Conservation (phyloP, 768 basidiomycete genomes). For the Pulveroboletus sp. region DNA sequence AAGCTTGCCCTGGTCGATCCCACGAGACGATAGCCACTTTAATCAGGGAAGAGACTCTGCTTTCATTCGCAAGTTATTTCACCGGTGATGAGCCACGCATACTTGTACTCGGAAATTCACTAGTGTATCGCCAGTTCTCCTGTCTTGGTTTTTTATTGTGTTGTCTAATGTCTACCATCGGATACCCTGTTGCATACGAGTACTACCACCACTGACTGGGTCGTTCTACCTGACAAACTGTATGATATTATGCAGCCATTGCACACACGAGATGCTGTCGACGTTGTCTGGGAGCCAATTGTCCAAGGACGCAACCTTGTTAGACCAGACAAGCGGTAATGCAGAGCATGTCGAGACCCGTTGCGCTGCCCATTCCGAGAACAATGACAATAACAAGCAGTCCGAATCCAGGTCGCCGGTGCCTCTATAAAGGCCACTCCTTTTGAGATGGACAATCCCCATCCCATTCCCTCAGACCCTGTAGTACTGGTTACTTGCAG, state of each 20-base stretch:
- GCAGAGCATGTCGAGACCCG: too few relatives aligned
- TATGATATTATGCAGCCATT: constrained; percentile 19
- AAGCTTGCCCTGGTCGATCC: constrained; percentile 27
- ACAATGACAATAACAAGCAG: constrained; percentile 21
- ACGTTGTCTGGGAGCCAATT: constrained; percentile 7
- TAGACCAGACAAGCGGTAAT: too few relatives aligned
- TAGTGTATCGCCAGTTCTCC: constrained; percentile 27
- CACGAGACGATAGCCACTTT: constrained; percentile 30
- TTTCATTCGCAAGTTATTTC: constrained; percentile 50
- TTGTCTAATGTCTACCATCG: constrained; percentile 23
- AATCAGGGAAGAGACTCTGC: constrained; percentile 38
- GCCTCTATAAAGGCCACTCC: constrained; percentile 15
- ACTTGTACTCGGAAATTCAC: constrained; percentile 20
- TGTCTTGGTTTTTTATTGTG: constrained; percentile 26
- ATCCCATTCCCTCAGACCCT: constrained; percentile 2
- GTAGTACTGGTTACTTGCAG: constrained; percentile 24
- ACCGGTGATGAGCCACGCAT: constrained; percentile 28
- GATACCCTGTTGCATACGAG: constrained; percentile 36
- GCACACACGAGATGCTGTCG: background rate
- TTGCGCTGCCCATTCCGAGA: constrained; percentile 1
- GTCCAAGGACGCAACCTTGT: too few relatives aligned
- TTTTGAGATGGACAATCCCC: background rate
- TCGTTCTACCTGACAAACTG: constrained; percentile 25
- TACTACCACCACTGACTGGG: constrained; percentile 29
- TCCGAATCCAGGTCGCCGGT: background rate